A percentile compares a stretch with the other conserved stretches of the same genome.
Conservation (phyloP, 2,329 filamentous ascomycete species). For the Orbilia brochopaga region DNA sequence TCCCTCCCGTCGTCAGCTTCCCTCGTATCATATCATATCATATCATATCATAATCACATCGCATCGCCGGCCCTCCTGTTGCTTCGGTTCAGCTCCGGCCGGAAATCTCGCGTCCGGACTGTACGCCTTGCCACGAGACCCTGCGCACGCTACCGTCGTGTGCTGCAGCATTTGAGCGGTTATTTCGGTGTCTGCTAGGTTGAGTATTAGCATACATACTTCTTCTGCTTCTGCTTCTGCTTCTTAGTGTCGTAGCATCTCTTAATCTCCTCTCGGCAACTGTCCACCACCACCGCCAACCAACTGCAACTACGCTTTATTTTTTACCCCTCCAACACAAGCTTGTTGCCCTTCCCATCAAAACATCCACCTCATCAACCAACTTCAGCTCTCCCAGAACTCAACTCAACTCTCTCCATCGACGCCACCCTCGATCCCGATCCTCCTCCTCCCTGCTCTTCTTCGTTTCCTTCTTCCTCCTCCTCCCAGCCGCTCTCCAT, state of each 20-base stretch:
- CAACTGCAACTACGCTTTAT: conserved; percentile 5
- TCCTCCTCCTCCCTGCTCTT: conserved; percentile 52
- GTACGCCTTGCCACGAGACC: neutral
- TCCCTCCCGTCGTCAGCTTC: conserved; percentile 6
- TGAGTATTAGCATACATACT: neutral
- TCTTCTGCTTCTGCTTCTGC: no score
- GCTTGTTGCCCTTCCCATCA: conserved; percentile 26
- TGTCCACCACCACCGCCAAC: conserved; percentile 27
- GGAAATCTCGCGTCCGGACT: neutral
- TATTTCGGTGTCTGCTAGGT: conserved; percentile 38
- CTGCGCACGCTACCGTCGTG: neutral
- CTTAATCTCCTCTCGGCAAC: conserved; percentile 44
- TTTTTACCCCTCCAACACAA: conserved; percentile 45
- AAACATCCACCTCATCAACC: conserved; percentile 37
- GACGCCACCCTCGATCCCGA: neutral
- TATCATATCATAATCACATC: conserved; percentile 9
- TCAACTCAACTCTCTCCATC: conserved; percentile 50
- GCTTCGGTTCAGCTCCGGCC: neutral
- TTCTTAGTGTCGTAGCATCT: neutral
- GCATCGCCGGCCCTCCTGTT: conserved; percentile 2
- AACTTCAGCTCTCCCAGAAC: conserved; percentile 32
- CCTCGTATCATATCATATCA: no score
- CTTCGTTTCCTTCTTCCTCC: conserved; percentile 54
- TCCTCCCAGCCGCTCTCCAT: conserved; percentile 41
- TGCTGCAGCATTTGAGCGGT: conserved; percentile 27